A percentile compares a stretch with the other conserved stretches of the same genome.
Conservation (phyloP, 306 rosid species). For the Carpinus fangiana region DNA sequence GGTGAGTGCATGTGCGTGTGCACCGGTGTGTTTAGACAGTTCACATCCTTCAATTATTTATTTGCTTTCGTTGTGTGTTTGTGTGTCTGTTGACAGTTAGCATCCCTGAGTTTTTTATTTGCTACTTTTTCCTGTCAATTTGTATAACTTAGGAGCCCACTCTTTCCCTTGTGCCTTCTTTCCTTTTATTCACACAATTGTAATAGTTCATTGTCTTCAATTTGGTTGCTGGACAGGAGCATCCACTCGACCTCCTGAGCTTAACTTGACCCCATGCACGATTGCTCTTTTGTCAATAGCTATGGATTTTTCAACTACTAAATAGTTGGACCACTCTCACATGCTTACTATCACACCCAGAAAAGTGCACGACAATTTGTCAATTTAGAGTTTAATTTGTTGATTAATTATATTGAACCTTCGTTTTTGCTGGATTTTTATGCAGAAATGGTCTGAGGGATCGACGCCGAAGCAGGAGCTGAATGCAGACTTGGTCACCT, state of each 20-base stretch:
- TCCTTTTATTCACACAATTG: neutral
- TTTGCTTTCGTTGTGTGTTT: no score
- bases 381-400: neutral
- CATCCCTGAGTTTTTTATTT: no score
- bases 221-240: conserved; percentile 8
- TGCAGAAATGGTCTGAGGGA: conserved; percentile 93
- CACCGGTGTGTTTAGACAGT: neutral
- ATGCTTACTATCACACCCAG: neutral
- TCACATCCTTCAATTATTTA: no score
- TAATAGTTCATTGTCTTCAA: neutral
- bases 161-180: neutral
- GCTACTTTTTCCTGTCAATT: neutral
- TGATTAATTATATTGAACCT: conserved; percentile 11
- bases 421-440: conserved; percentile 9
- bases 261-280: neutral
- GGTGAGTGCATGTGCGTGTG: neutral
- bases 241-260: neutral
- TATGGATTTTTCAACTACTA: neutral
- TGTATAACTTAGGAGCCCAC: neutral
- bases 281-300: neutral
- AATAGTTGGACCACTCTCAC: neutral
- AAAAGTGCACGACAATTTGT: neutral
- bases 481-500: conserved; percentile 29
- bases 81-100: neutral
- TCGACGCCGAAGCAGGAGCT: conserved; percentile 91